These are phyloP conservation scores for Puccinia hordei DNA, from an alignment of 1,284 basidiomycete genomes.

Conservation along the genomic window DNA sequence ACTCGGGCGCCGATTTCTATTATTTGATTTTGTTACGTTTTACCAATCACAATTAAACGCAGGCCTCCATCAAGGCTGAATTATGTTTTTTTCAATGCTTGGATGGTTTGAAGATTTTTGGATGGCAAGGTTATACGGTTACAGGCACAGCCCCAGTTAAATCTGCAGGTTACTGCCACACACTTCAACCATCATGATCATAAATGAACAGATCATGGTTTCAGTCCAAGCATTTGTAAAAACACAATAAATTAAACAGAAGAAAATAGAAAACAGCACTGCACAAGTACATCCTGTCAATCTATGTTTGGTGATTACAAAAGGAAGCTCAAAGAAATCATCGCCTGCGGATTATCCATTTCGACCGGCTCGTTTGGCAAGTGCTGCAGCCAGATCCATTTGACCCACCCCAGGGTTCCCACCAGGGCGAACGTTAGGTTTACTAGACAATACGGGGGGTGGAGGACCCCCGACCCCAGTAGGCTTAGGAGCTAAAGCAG, in stretches of 20 bases:
- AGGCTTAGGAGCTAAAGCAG: constrained; percentile 62
- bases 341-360: neutral
- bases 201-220: neutral
- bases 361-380: constrained; percentile 49
- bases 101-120: no score
- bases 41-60: neutral
- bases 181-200: no score
- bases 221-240: neutral
- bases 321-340: neutral
- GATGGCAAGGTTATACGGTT: no score
- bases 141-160: no score
- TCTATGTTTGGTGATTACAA: neutral
- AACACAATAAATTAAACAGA: neutral
- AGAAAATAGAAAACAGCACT: neutral
- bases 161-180: no score
- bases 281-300: neutral
- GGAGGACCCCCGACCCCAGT: constrained; percentile 50
- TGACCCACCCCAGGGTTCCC: constrained; percentile 66
- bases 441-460: constrained; percentile 63
- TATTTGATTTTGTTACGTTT: neutral
- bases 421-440: constrained; percentile 67
- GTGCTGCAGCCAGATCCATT: constrained; percentile 74
- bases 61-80: neutral
- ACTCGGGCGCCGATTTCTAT: neutral
- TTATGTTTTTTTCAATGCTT: neutral